These are phyloP conservation scores for Rubus idaeus DNA, from an alignment of 306 rosid genomes.

Conservation along the genomic window DNA sequence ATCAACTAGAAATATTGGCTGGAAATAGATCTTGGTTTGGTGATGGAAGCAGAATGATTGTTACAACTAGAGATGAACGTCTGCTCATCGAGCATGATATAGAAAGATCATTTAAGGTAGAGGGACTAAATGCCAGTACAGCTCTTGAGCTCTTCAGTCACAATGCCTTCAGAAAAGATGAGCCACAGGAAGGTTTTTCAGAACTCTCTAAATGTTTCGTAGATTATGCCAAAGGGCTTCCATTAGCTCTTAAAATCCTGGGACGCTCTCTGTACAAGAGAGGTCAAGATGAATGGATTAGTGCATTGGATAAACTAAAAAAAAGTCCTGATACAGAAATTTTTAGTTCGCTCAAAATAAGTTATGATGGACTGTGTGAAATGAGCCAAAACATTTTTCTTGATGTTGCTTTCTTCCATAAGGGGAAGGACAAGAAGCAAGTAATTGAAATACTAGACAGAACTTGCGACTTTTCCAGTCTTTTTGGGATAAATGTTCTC, in stretches of 20 bases:
- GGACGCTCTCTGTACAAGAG: conserved; percentile 35
- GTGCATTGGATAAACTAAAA: conserved; percentile 22
- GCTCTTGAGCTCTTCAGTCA: conserved; percentile 19
- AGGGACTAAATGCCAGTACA: not conserved
- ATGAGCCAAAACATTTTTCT: conserved; percentile 24
- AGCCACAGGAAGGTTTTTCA: not conserved
- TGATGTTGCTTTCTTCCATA: conserved; percentile 37
- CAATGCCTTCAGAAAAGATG: not conserved
- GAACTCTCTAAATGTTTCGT: not conserved
- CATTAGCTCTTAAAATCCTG: conserved; percentile 35
- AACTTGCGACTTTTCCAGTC: conserved; percentile 18
- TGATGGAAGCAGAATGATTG: conserved; percentile 29
- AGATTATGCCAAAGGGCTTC: conserved; percentile 15
- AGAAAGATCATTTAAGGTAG: not conserved
- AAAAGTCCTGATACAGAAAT: conserved; percentile 20
- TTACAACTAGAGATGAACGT: conserved; percentile 32
- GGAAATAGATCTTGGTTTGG: conserved; percentile 4
- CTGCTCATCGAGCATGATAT: not conserved
- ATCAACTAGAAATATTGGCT: conserved; percentile 29
- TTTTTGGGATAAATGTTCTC: conserved; percentile 25
- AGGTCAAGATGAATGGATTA: conserved; percentile 26
- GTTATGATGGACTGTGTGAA: conserved; percentile 28
- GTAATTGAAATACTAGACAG: conserved; percentile 15
- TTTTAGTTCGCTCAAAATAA: conserved; percentile 23
- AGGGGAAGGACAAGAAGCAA: conserved; percentile 26